Conservation (phyloP, 2,329 filamentous ascomycete genomes). For the Acrocalymma vagum region DNA sequence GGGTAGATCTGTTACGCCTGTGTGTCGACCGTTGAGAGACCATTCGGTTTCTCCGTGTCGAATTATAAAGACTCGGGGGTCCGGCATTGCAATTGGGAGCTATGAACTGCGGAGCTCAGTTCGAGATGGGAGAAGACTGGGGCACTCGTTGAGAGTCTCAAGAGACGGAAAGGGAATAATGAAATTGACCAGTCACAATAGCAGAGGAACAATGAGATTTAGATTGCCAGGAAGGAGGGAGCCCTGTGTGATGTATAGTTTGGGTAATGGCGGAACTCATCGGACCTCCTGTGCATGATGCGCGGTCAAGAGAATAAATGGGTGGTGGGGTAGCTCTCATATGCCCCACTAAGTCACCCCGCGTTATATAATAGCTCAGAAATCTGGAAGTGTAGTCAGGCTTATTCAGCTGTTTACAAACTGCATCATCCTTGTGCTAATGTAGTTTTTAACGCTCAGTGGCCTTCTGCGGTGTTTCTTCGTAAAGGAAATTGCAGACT, state of each 20-base stretch:
- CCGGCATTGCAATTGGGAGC: conserved; percentile 43
- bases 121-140: neutral
- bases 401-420: conserved; percentile 21
- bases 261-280: too few relatives aligned
- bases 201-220: neutral
- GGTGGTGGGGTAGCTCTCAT: conserved; percentile 28
- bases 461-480: too few relatives aligned
- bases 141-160: neutral
- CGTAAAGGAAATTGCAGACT: too few relatives aligned
- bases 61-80: conserved; percentile 61
- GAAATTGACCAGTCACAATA: too few relatives aligned
- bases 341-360: conserved; percentile 17
- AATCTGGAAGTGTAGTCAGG: conserved; percentile 27
- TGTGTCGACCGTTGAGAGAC: conserved; percentile 83
- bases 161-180: neutral
- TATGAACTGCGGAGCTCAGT: conserved; percentile 1
- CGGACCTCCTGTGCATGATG: too few relatives aligned
- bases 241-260: conserved; percentile 19
- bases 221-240: conserved; percentile 4
- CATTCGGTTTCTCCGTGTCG: conserved; percentile 96
- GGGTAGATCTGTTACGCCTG: conserved; percentile 84
- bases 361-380: conserved; percentile 11
- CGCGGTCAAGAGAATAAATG: too few relatives aligned
- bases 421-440: neutral
- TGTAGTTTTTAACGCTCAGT: too few relatives aligned